These are phyloP conservation scores for Aspergillus egyptiacus DNA, from an alignment of 495 filamentous ascomycete species.

Conservation along the genomic window DNA sequence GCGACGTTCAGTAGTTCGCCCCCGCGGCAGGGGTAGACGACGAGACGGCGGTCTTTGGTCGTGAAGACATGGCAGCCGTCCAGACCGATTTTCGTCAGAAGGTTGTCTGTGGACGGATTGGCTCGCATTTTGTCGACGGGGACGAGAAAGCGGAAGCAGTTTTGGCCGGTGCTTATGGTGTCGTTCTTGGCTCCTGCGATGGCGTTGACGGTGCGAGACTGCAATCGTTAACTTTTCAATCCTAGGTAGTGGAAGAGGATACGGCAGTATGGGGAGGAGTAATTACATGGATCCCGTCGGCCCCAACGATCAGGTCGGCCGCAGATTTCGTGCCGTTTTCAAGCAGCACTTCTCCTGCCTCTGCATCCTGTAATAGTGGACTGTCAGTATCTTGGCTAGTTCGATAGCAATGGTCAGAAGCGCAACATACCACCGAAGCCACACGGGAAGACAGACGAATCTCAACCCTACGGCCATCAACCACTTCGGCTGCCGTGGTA, in stretches of 20 bases:
- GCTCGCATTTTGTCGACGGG: slow-evolving; percentile 28
- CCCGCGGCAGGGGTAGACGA: slow-evolving; percentile 42
- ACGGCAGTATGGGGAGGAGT: neutral
- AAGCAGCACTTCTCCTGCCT: slow-evolving; percentile 33
- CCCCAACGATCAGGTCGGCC: slow-evolving; percentile 44
- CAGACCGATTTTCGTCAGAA: slow-evolving; percentile 23
- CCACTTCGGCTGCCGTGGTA: slow-evolving; percentile 22
- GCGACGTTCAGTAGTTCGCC: slow-evolving; percentile 41
- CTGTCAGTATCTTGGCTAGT: neutral
- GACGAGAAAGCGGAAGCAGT: slow-evolving; percentile 46
- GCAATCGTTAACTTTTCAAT: no score
- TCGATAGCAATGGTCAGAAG: no score
- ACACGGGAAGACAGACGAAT: slow-evolving; percentile 29
- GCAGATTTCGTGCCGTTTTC: slow-evolving; percentile 20
- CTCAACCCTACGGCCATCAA: slow-evolving; percentile 28
- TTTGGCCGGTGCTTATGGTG: slow-evolving; percentile 21
- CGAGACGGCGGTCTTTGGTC: slow-evolving; percentile 26
- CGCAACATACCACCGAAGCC: slow-evolving; percentile 20
- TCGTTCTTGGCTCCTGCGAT: slow-evolving; percentile 8
- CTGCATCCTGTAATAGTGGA: slow-evolving; percentile 23
- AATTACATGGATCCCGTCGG: slow-evolving; percentile 44
- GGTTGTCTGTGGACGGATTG: slow-evolving; percentile 23
- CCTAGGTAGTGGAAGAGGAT: no score
- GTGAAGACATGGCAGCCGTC: slow-evolving; percentile 28
- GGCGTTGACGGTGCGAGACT: slow-evolving; percentile 19